Evolutionary conservation across 2,329 filamentous ascomycete genomes (phyloP), one percentile per base, ranked within the genome.

Genomic region (Scedosporium aurantiacum): DNA sequence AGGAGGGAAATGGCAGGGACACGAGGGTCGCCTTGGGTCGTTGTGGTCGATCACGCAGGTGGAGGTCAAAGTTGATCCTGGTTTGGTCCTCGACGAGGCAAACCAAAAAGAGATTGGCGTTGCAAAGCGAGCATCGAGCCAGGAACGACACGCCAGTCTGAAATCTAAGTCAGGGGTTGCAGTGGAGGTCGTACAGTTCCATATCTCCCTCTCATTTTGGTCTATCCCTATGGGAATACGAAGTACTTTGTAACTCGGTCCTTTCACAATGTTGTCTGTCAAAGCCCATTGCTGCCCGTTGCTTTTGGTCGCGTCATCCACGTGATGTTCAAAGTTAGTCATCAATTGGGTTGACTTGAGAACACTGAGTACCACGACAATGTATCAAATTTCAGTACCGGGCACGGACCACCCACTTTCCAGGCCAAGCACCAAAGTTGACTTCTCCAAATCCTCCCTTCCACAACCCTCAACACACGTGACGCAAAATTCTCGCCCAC

Each of bases 401-500:
- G 25, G 57, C 57, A 59, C 57, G 41, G 57, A 45, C 57, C 57
- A 59, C 28, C 2, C n/a, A 27, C n/a, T 12, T 40, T 55, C 32
- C 16, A 5, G 14, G 27, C 47, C 12, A 21, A 7, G 10, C 57
- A 52, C 21, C 14, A 18, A 40, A 21, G 5, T 6, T 8, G 4
- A 10, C 25, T 7, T 25, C 18, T 58, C 28, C n/a, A 14, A 14
- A 18, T 12, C 5, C 2, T 25, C 32, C n/a, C 28, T 57, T 32
- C 56, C 45, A 60, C 50, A 61, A 61, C 59, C 59, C 59, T 61
- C 59, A 55, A 60, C 43, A 32, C 59, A 61, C 59, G 59, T 61
- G 59, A 61, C 43, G 58, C 43, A 50, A 60, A 60, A 60, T 61
- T 61, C 50, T 61, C 32, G 59, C 59, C 59, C 59, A 61, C 59